Conservation (phyloP, 2,329 filamentous ascomycete genomes). For the Claviceps sp. region DNA sequence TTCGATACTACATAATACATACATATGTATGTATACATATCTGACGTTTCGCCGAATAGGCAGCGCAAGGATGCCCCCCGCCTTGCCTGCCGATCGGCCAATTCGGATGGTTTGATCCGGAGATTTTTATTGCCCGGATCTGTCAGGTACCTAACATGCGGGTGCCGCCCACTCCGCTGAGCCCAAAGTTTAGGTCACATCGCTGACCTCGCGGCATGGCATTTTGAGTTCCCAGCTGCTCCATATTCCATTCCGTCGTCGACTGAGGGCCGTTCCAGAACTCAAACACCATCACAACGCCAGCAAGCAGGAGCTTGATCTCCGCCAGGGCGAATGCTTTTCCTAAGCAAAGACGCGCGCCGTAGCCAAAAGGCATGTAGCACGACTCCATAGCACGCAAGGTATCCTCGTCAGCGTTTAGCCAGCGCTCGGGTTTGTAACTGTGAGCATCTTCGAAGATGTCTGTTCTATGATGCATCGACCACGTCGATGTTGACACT, state of each 20-base stretch:
- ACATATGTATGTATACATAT: too few relatives aligned
- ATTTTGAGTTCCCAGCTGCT: conserved; percentile 4
- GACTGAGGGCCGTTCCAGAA: conserved; percentile 1
- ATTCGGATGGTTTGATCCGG: too few relatives aligned
- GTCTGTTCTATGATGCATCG: conserved; percentile 2
- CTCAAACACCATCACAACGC: conserved; percentile 1
- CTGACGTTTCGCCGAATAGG: too few relatives aligned
- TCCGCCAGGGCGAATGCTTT: conserved; percentile 3
- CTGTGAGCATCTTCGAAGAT: not conserved
- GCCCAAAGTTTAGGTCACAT: conserved; percentile 2
- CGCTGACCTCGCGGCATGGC: conserved; percentile 3
- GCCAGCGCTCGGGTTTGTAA: conserved; percentile 3
- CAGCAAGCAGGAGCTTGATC: conserved; percentile 3
- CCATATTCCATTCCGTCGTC: conserved; percentile 1
- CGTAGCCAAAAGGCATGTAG: conserved; percentile 5
- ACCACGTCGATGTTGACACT: conserved; percentile 4
- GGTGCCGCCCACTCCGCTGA: not conserved
- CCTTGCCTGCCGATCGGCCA: too few relatives aligned
- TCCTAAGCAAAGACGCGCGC: conserved; percentile 4
- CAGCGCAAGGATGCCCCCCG: too few relatives aligned
- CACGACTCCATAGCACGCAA: conserved; percentile 4
- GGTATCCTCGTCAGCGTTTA: conserved; percentile 2
- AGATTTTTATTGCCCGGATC: too few relatives aligned
- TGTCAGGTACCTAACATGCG: too few relatives aligned
- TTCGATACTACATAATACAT: too few relatives aligned